These are phyloP conservation scores for Actinidia chinensis DNA, from an alignment of 179 eudicot genomes.

Conservation along the genomic window DNA sequence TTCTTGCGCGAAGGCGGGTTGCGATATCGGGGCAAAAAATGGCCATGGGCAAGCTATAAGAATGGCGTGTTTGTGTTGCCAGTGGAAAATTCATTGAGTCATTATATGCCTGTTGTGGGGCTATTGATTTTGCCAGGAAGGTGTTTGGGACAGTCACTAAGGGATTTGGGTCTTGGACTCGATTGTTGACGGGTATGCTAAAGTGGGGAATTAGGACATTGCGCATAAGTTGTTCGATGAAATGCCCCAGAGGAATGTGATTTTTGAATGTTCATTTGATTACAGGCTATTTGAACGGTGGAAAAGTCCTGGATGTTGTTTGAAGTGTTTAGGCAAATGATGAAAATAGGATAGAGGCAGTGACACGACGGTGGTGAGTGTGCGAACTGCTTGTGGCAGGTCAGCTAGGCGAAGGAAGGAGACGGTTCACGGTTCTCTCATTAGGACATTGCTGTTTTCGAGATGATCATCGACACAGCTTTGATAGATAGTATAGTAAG, in stretches of 20 bases:
- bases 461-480: slow-evolving; percentile 53
- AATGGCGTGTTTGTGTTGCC: slow-evolving; percentile 63
- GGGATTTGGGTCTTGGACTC: slow-evolving; percentile 69
- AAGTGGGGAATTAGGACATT: slow-evolving; percentile 40
- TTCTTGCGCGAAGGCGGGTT: slow-evolving; percentile 52
- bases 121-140: slow-evolving; percentile 38
- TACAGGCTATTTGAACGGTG: slow-evolving; percentile 50
- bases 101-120: slow-evolving; percentile 63
- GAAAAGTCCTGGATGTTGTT: slow-evolving; percentile 50
- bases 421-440: slow-evolving; percentile 53
- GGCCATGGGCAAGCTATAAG: slow-evolving; percentile 66
- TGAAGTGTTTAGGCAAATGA: slow-evolving; percentile 70
- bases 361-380: slow-evolving; percentile 48
- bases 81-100: slow-evolving; percentile 67
- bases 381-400: slow-evolving; percentile 65
- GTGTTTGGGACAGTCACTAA: slow-evolving; percentile 58
- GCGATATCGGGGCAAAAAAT: slow-evolving; percentile 37
- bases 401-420: slow-evolving; percentile 69
- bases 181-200: slow-evolving; percentile 49
- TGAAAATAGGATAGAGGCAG: slow-evolving; percentile 31
- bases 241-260: slow-evolving; percentile 60
- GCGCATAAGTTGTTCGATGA: slow-evolving; percentile 60
- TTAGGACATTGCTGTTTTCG: slow-evolving; percentile 30
- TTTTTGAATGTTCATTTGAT: slow-evolving; percentile 75
- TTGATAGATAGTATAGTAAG: slow-evolving; percentile 71